Evolutionary conservation across 192 early-diverging fungal genomes (phyloP), one percentile per base, ranked within the genome.

Genomic region (Gorgonomyces haynaldii): DNA sequence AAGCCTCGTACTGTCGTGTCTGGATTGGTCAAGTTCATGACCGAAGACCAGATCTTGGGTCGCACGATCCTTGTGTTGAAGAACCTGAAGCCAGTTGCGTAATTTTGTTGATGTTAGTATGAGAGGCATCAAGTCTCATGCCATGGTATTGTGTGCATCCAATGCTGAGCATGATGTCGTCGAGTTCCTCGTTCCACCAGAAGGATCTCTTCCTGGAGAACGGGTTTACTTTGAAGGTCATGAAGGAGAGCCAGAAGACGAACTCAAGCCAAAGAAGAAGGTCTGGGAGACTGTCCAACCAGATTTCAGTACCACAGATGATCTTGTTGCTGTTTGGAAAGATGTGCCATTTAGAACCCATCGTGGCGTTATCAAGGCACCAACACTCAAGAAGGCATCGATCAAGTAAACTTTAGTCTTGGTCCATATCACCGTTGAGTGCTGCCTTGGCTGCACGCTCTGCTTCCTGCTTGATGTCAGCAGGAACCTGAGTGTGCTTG

Each of bases 181-280:
- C 20, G 95, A 98, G 65, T 75, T 98, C 60, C 71, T 98, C 21
- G 72, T 83, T 34, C 93, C 93, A 19, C 87, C 93, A 19, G 68
- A 70, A 49, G 84, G 84, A 25, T 76, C 78, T 53, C 74, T 79
- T 59, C 90, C 95, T 15, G 95, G 95, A 37, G 88, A 90, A 53
- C 75, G 79, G 42, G 85, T 94, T 43, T 91, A 70, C 73, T 89
- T 96, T 71, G 86, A 86, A 21, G 89, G 88, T 25, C 79, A 82
- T 54, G 82, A 91, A 74, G 86, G 85, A 44, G 53, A 61, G 34
- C 91, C 95, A 23, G 91, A 95, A 54, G 81, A 74, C 49, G 74
- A 85, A 22, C 78, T 98, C 48, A 94, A 94, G 62, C 91, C 95
- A 52, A 98, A 98, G 76, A 91, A 90, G 78, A 98, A 98, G 74